Conservation (phyloP, 108 stramenopile genomes). For the Stephanodiscus minutulus region DNA sequence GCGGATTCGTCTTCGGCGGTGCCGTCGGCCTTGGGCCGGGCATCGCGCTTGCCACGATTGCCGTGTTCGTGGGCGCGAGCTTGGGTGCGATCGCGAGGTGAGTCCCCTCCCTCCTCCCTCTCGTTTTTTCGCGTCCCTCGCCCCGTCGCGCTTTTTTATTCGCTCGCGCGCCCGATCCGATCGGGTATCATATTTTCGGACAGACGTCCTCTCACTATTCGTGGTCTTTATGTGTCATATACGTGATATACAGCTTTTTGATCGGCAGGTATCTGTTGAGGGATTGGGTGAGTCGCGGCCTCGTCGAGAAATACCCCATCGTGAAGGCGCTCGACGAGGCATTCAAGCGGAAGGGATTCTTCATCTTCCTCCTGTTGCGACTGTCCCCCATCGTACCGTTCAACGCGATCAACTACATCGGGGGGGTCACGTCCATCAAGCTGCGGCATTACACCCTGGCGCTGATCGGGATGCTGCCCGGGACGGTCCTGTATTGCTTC, state of each 20-base stretch:
- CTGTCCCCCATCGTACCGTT: slow-evolving; percentile 72
- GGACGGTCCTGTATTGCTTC: slow-evolving; percentile 76
- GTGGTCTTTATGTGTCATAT: no score
- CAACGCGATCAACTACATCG: slow-evolving; percentile 75
- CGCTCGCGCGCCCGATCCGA: no score
- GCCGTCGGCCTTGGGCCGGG: slow-evolving; percentile 65
- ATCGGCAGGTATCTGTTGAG: slow-evolving; percentile 71
- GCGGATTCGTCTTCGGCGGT: slow-evolving; percentile 72
- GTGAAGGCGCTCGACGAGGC: slow-evolving; percentile 64
- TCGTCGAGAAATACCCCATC: slow-evolving; percentile 59
- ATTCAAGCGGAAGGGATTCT: slow-evolving; percentile 65
- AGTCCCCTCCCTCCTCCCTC: background rate
- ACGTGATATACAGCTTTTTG: slow-evolving; percentile 45
- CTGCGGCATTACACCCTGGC: slow-evolving; percentile 57
- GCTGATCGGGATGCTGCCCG: slow-evolving; percentile 68
- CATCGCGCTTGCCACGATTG: slow-evolving; percentile 51
- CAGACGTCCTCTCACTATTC: no score
- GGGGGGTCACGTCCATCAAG: slow-evolving; percentile 56
- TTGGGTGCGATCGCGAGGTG: slow-evolving; percentile 36
- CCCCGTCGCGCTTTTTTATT: no score
- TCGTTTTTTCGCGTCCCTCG: no score
- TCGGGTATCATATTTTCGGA: no score
- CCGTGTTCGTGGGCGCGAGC: slow-evolving; percentile 62
- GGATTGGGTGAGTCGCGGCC: slow-evolving; percentile 47
- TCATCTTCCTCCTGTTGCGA: slow-evolving; percentile 66